phyloP scores from a whole-genome alignment of 192 early-diverging fungal genomes.

The Linnemannia elongata region DNA sequence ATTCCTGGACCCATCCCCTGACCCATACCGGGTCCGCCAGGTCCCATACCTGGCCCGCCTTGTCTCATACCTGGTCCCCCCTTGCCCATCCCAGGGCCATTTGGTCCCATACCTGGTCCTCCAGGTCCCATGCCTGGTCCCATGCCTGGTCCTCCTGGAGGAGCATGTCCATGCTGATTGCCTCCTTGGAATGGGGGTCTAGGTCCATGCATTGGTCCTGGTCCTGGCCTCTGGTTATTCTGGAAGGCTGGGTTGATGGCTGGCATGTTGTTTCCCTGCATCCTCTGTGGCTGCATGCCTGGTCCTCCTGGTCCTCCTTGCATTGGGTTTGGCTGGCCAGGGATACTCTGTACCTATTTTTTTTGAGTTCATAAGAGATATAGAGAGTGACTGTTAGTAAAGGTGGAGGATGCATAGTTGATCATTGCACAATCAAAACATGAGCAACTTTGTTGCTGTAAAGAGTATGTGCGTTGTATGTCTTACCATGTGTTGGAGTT shows the following conservation, averaged over 20 bases:
- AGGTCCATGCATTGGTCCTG: slow-evolving; percentile 15
- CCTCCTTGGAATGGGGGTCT: slow-evolving; percentile 7
- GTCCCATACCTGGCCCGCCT: slow-evolving; percentile 5
- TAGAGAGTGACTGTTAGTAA: not conserved
- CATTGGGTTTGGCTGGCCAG: not conserved
- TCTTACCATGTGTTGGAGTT: slow-evolving; percentile 37
- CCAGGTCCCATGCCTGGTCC: no score
- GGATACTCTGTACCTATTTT: not conserved
- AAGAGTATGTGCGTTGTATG: not conserved
- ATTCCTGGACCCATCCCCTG: not conserved
- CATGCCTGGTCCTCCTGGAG: not conserved
- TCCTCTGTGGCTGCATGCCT: slow-evolving; percentile 18
- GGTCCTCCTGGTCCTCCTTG: not conserved
- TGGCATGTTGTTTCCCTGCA: slow-evolving; percentile 19
- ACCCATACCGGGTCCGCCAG: not conserved
- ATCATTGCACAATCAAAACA: not conserved
- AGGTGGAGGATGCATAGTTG: not conserved
- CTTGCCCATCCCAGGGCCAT: not conserved
- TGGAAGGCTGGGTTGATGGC: slow-evolving; percentile 41
- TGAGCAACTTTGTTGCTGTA: not conserved
- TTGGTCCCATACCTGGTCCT: slow-evolving; percentile 1
- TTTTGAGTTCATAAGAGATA: not conserved
- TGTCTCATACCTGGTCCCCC: slow-evolving; percentile 4
- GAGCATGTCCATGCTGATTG: not conserved
- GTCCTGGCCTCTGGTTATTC: slow-evolving; percentile 22